These are phyloP conservation scores for Auricularia heimuer DNA, from an alignment of 768 basidiomycete species.

Conservation along the genomic window DNA sequence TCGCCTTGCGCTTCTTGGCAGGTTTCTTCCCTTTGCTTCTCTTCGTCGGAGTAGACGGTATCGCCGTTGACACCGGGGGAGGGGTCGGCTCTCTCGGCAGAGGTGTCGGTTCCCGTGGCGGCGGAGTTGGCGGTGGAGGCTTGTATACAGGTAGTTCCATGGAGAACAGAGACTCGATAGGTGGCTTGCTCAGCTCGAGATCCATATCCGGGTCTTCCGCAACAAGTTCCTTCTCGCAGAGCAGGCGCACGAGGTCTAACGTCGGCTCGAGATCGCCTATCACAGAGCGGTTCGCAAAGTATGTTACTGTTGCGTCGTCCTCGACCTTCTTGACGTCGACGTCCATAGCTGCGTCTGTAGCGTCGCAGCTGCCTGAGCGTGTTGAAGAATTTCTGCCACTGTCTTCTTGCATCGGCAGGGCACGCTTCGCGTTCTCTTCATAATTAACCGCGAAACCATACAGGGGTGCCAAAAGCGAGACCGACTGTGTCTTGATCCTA, in stretches of 20 bases:
- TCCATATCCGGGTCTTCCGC: slow-evolving; percentile 42
- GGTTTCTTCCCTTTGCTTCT: not conserved
- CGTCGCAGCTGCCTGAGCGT: not conserved
- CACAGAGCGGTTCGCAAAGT: slow-evolving; percentile 17
- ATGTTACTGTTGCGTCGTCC: slow-evolving; percentile 25
- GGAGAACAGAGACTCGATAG: slow-evolving; percentile 56
- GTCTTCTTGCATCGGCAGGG: no score
- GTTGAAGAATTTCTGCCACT: no score
- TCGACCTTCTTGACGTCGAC: not conserved
- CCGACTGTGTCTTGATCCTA: slow-evolving; percentile 40
- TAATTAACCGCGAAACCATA: slow-evolving; percentile 6
- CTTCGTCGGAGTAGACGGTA: not conserved
- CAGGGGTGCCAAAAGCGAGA: slow-evolving; percentile 30
- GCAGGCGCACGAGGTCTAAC: slow-evolving; percentile 43
- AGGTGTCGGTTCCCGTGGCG: slow-evolving; percentile 18
- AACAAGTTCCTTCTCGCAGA: slow-evolving; percentile 19
- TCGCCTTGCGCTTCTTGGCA: not conserved
- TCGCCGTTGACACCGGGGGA: not conserved
- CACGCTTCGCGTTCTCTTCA: no score
- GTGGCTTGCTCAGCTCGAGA: slow-evolving; percentile 44
- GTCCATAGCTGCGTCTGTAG: not conserved
- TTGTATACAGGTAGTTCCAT: slow-evolving; percentile 57
- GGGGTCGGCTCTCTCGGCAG: not conserved
- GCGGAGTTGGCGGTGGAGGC: slow-evolving; percentile 48
- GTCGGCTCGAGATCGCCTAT: slow-evolving; percentile 69